These are phyloP conservation scores for Pseudogymnoascus sp. DNA, from an alignment of 2,329 filamentous ascomycete genomes.

Conservation along the genomic window DNA sequence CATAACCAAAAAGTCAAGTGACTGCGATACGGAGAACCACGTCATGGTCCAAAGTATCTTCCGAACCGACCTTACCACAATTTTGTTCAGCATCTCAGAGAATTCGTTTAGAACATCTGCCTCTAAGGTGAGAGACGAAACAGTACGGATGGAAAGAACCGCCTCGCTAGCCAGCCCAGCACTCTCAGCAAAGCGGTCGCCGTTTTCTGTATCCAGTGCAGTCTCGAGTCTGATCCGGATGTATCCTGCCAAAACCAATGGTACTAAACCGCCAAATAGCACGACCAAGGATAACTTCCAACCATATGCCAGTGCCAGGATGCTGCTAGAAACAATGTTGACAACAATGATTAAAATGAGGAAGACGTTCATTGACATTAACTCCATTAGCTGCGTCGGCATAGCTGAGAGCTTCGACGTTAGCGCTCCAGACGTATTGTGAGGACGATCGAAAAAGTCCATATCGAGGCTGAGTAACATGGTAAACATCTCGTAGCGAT, in stretches of 20 bases:
- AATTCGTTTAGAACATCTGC: conserved; percentile 30
- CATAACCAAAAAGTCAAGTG: conserved; percentile 27
- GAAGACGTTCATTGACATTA: conserved; percentile 37
- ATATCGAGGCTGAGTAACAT: conserved; percentile 36
- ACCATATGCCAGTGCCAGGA: conserved; percentile 34
- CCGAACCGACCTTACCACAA: conserved; percentile 14
- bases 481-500: conserved; percentile 26
- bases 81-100: conserved; percentile 26
- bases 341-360: conserved; percentile 35
- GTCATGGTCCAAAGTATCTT: conserved; percentile 22
- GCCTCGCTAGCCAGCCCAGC: conserved; percentile 40
- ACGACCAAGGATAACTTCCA: conserved; percentile 40
- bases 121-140: conserved; percentile 36
- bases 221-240: conserved; percentile 36
- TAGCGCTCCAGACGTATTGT: conserved; percentile 31
- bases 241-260: conserved; percentile 34
- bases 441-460: conserved; percentile 30
- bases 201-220: conserved; percentile 31
- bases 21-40: conserved; percentile 30
- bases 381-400: conserved; percentile 36
- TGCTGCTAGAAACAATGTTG: conserved; percentile 33
- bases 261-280: conserved; percentile 35
- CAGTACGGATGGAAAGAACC: conserved; percentile 37
- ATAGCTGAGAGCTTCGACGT: conserved; percentile 27
- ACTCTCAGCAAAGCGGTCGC: conserved; percentile 32